These are phyloP conservation scores for Hygrophila difformis DNA, from an alignment of 257 asterid species.

Conservation along the genomic window DNA sequence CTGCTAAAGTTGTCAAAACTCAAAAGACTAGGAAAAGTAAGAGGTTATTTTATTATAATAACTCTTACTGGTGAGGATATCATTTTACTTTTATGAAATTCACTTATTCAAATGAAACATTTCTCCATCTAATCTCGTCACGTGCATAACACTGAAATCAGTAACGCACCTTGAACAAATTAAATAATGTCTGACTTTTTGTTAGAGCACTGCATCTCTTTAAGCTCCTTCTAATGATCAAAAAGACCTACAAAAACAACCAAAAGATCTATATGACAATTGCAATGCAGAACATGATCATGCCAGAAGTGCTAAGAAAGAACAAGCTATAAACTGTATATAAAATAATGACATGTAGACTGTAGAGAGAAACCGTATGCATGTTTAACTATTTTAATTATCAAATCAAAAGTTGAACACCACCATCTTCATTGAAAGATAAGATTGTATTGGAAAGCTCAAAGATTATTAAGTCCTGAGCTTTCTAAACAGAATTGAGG, in stretches of 20 bases:
- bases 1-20: too few species aligned
- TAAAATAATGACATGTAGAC: neutral
- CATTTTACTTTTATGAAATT: too few species aligned
- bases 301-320: too few species aligned
- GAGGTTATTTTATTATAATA: too few species aligned
- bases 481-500: neutral
- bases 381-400: too few species aligned
- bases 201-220: conserved; percentile 97
- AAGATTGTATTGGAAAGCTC: neutral
- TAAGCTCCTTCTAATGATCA: conserved; percentile 80
- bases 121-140: neutral
- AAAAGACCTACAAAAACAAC: conserved; percentile 56
- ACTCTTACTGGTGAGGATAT: too few species aligned
- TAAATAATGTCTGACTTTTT: conserved; percentile 73
- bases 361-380: too few species aligned
- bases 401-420: neutral
- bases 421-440: neutral
- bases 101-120: too few species aligned
- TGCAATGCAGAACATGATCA: too few species aligned
- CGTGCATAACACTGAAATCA: conserved; percentile 2
- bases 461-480: neutral
- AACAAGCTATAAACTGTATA: too few species aligned
- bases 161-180: conserved; percentile 74
- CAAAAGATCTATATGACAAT: conserved; percentile 18
- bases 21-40: too few species aligned